Percentiles rank a stretch among this genome's conserved stretches.
Evolutionary conservation across 2,329 filamentous ascomycete species (phyloP).

Genomic region (Talaromyces sp.): DNA sequence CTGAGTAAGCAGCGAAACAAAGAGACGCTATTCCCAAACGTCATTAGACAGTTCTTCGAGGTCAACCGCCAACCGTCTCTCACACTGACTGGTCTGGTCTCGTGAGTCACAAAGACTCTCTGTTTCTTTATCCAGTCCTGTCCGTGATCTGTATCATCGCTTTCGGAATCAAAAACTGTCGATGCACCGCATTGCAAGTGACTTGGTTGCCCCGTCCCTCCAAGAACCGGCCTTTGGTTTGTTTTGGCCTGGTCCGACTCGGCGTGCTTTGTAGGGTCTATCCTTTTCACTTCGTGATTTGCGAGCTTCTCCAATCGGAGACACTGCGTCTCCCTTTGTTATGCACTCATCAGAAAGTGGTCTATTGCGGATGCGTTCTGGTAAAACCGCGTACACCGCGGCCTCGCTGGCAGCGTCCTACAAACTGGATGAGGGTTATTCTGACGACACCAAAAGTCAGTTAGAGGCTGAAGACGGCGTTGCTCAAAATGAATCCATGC

Average conservation of each 20-base stretch:
- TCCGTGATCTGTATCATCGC: background rate
- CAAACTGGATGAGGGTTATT: conserved; percentile 79
- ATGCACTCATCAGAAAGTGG: conserved; percentile 18
- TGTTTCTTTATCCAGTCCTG: background rate
- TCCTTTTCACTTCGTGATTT: background rate
- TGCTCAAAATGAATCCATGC: conserved; percentile 32
- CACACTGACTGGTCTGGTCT: background rate
- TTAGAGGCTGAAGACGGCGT: conserved; percentile 37
- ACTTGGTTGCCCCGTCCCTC: background rate
- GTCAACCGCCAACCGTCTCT: too few species aligned
- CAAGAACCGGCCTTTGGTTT: background rate
- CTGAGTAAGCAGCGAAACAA: background rate
- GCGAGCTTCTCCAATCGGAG: background rate
- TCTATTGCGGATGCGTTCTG: conserved; percentile 24
- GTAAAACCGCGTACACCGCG: conserved; percentile 21
- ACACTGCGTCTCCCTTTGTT: background rate
- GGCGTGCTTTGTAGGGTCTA: conserved; percentile 2
- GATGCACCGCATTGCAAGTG: background rate
- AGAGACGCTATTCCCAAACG: background rate
- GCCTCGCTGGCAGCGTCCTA: conserved; percentile 39
- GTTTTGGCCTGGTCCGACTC: conserved; percentile 1
- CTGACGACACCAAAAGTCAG: conserved; percentile 61
- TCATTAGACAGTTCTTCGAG: too few species aligned
- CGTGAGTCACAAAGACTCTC: background rate
- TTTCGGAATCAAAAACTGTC: background rate